These are phyloP conservation scores for Lasiosphaeria hispida DNA, from an alignment of 495 filamentous ascomycete species.

Conservation along the genomic window DNA sequence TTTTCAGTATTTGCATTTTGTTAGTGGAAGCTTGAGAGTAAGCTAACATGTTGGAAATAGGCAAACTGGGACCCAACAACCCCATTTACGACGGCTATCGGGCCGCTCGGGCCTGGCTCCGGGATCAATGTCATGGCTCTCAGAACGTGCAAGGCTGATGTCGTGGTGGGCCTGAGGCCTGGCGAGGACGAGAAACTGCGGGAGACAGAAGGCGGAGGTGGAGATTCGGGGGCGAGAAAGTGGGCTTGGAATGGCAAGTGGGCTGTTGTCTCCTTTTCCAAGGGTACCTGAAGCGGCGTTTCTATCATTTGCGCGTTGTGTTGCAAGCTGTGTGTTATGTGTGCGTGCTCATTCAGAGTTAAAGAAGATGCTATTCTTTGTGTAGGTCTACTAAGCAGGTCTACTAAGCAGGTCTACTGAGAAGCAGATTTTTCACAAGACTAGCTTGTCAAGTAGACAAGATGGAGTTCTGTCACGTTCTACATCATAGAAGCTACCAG, in stretches of 20 bases:
- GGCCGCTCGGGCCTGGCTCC: conserved; percentile 75
- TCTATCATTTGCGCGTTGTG: neutral
- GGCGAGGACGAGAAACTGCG: conserved; percentile 80
- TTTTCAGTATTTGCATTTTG: neutral
- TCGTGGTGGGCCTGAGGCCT: conserved; percentile 80
- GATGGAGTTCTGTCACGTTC: no score
- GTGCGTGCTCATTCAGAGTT: no score
- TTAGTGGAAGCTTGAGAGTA: neutral
- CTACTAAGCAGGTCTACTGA: no score
- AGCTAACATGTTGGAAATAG: conserved; percentile 35
- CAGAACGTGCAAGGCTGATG: conserved; percentile 93
- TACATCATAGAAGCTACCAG: no score
- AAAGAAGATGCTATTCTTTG: no score
- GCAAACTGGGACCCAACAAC: conserved; percentile 85
- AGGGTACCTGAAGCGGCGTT: conserved; percentile 31
- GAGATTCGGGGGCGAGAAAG: conserved; percentile 68
- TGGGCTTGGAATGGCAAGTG: conserved; percentile 99
- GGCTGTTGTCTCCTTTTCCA: conserved; percentile 86
- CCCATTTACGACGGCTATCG: conserved; percentile 80
- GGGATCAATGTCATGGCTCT: conserved; percentile 80
- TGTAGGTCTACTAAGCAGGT: no score
- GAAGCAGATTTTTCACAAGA: no score
- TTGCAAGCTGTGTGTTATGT: neutral
- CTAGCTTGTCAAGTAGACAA: no score
- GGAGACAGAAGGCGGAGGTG: conserved; percentile 63